Evolutionary conservation across 108 stramenopile genomes (phyloP), one percentile per base, ranked within the genome.

Genomic region (Cyclotella distinguenda): DNA sequence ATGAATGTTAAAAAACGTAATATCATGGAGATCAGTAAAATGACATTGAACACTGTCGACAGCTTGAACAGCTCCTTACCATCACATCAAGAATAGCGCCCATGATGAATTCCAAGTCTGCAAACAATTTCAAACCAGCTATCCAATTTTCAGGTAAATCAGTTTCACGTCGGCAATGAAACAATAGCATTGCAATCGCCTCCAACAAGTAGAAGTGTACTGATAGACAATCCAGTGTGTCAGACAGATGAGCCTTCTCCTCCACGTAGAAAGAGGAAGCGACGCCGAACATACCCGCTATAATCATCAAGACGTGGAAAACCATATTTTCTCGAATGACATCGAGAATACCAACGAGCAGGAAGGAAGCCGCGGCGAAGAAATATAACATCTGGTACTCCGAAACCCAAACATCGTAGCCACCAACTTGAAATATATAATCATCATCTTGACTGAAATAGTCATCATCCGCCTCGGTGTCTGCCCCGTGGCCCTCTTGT

Each of bases 201-300:
- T 68, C 66, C 42, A 68, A 0, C 18, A 68, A 35, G 25, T 34
- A 68, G 34, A 58, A 58, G 34, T 68, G 66, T 18, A 68, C 57
- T n/a, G 66, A 68, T 6, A 68, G 23, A 22, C 43, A 21, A 47
- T 68, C 36, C 54, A 68, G 30, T 9, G 44, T 59, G 31, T 59
- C 32, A 3, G 66, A 68, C 25, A 48, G 31, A 23, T 27, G 26
- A 57, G 59, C n/a, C 33, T 68, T 46, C 28, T 21, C 45, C 25
- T 44, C 57, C 2, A 68, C 42, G 36, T 25, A 68, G 6, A 68
- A 16, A 27, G 66, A 22, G 26, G 57, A 59, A 33, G 30, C 33
- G 1, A 68, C 31, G 0, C 66, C 66, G 46, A 68, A 59, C n/a
- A 42, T 18, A 35, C 66, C 66, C 16, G 66, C 66, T 44, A 68